phyloP scores from a whole-genome alignment of 2,329 filamentous ascomycete species.

The Xylariaceae sp. region DNA sequence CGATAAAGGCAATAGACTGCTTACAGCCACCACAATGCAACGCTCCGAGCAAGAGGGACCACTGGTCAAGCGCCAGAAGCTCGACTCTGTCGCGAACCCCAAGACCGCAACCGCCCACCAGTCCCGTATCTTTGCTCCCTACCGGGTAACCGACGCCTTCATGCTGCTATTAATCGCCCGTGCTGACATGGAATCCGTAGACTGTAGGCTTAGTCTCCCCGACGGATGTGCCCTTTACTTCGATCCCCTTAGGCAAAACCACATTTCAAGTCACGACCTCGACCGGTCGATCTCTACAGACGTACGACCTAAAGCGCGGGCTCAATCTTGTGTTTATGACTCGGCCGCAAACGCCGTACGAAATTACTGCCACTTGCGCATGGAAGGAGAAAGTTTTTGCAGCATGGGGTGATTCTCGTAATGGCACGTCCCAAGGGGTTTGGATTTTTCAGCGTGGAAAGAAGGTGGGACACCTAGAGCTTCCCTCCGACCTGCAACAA shows the following conservation, averaged over 20 bases:
- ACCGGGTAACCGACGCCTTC: conserved; percentile 66
- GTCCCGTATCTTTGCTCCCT: conserved; percentile 91
- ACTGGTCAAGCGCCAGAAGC: conserved; percentile 78
- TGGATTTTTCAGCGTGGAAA: conserved; percentile 95
- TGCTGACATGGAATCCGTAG: conserved; percentile 50
- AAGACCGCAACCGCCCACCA: conserved; percentile 52
- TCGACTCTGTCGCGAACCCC: conserved; percentile 51
- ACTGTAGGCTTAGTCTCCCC: conserved; percentile 93
- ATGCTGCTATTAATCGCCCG: conserved; percentile 1
- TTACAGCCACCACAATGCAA: conserved; percentile 53
- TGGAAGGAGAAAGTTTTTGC: conserved; percentile 88
- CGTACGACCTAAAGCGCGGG: conserved; percentile 89
- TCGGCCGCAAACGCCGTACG: conserved; percentile 81
- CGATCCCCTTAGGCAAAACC: conserved; percentile 86
- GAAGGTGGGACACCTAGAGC: conserved; percentile 75
- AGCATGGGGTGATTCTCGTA: conserved; percentile 76
- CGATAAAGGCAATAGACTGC: not conserved
- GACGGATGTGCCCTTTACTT: conserved; percentile 87
- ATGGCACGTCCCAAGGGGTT: conserved; percentile 64
- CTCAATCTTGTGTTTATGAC: conserved; percentile 94
- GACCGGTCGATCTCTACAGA: conserved; percentile 87
- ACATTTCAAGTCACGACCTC: conserved; percentile 98
- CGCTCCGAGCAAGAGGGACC: conserved; percentile 66
- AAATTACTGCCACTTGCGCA: conserved; percentile 84
- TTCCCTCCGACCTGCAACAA: conserved; percentile 69